Evolutionary conservation across 768 basidiomycete species (phyloP).

Genomic region (Hebeloma cylindrosporum): DNA sequence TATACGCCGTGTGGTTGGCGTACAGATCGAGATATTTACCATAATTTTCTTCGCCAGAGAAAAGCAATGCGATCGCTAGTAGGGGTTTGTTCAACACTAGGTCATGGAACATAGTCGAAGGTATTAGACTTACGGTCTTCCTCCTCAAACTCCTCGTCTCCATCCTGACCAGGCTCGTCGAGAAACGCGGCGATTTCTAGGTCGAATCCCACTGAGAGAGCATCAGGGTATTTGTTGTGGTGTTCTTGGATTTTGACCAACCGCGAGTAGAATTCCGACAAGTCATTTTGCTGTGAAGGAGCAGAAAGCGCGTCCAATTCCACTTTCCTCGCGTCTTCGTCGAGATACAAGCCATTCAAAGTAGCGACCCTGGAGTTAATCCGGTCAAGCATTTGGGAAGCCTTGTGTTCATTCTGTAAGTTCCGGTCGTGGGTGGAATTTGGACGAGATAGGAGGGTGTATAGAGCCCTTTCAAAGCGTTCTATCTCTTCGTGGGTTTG

Average conservation of each 20-base stretch:
- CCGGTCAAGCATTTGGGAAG: conserved; percentile 85
- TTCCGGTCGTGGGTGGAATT: conserved; percentile 59
- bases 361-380: conserved; percentile 67
- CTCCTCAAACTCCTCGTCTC: conserved; percentile 74
- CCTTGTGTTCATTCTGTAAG: conserved; percentile 83
- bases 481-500: conserved; percentile 97
- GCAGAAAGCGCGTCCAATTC: conserved; percentile 67
- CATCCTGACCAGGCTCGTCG: conserved; percentile 72
- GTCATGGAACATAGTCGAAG: conserved; percentile 3
- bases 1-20: conserved; percentile 81
- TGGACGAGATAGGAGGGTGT: conserved; percentile 74
- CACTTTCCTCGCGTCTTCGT: conserved; percentile 68
- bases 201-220: conserved; percentile 78
- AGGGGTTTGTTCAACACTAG: conserved; percentile 8
- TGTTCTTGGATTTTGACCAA: conserved; percentile 96
- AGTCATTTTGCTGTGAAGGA: conserved; percentile 61
- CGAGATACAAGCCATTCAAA: conserved; percentile 74
- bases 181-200: conserved; percentile 79
- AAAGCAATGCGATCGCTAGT: conserved; percentile 76
- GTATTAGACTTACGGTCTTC: conserved; percentile 73
- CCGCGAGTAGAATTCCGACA: conserved; percentile 94
- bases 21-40: conserved; percentile 96
- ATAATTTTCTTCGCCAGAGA: conserved; percentile 95
- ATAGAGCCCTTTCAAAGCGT: conserved; percentile 84
- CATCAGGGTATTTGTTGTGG: conserved; percentile 93